These are phyloP conservation scores for Globisporangium apiculatum DNA, from an alignment of 352 stramenopile genomes.

Conservation along the genomic window DNA sequence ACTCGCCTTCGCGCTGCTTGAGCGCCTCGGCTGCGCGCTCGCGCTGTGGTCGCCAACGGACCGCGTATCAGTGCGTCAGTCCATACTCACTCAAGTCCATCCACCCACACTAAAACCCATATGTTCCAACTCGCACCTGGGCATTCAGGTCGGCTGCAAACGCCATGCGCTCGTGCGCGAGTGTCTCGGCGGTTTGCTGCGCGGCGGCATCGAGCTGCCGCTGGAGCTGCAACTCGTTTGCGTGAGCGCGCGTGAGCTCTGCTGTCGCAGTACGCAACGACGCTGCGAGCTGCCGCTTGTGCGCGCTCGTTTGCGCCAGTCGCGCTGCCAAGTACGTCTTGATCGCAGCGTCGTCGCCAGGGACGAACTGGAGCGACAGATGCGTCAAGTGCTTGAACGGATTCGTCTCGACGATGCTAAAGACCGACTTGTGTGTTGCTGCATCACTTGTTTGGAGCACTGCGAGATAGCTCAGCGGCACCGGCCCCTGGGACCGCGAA, in stretches of 20 bases:
- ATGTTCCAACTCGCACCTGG: constrained; percentile 16
- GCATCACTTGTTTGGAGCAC: constrained; percentile 69
- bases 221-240: constrained; percentile 36
- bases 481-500: constrained; percentile 53
- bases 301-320: constrained; percentile 72
- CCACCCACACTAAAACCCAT: too few species aligned
- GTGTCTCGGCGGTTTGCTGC: constrained; percentile 47
- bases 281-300: constrained; percentile 30
- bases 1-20: constrained; percentile 55
- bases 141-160: constrained; percentile 60
- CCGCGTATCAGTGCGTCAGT: too few species aligned
- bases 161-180: constrained; percentile 58
- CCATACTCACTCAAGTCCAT: too few species aligned
- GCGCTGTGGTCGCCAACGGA: constrained; percentile 15
- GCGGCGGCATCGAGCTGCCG: constrained; percentile 41
- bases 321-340: constrained; percentile 89
- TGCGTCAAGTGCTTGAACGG: constrained; percentile 94
- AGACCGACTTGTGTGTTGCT: constrained; percentile 52
- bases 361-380: constrained; percentile 82
- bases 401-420: constrained; percentile 93
- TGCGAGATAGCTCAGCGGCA: constrained; percentile 76
- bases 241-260: constrained; percentile 31
- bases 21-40: constrained; percentile 33
- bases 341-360: constrained; percentile 83
- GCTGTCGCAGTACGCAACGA: constrained; percentile 38